A percentile compares a stretch with the other conserved stretches of the same genome.
phyloP scores from a whole-genome alignment of 1,284 basidiomycete genomes.

The Fistulinella cinereoalba region DNA sequence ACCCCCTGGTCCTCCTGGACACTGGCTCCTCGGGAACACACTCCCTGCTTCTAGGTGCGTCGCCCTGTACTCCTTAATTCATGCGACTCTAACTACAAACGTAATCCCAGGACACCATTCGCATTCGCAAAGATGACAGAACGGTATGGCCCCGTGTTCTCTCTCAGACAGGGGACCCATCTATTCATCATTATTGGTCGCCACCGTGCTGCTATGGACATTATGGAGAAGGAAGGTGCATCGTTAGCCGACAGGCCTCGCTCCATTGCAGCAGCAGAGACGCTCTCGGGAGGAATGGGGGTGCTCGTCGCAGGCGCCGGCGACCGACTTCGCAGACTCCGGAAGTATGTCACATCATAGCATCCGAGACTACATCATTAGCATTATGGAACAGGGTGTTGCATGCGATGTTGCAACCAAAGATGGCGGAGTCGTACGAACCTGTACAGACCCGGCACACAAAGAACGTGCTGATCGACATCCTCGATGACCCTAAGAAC shows the following conservation, averaged over 20 bases:
- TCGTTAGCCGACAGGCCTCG: conserved; percentile 25
- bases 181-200: conserved; percentile 17
- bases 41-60: conserved; percentile 15
- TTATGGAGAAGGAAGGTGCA: conserved; percentile 28
- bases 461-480: conserved; percentile 49
- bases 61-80: neutral
- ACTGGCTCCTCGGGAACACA: conserved; percentile 15
- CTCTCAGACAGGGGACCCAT: conserved; percentile 13
- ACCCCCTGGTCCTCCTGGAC: conserved; percentile 16
- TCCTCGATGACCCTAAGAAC: conserved; percentile 45
- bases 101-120: conserved; percentile 11
- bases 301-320: conserved; percentile 6
- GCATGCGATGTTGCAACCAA: conserved; percentile 52
- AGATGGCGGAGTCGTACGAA: conserved; percentile 44
- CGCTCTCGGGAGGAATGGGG: conserved; percentile 16
- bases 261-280: conserved; percentile 15
- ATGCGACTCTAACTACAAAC: too few relatives aligned
- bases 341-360: conserved; percentile 16
- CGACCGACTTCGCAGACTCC: conserved; percentile 9
- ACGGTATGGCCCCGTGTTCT: conserved; percentile 21
- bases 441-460: conserved; percentile 47
- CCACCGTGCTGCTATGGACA: conserved; percentile 18
- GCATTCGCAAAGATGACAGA: conserved; percentile 18
- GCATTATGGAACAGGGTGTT: conserved; percentile 48
- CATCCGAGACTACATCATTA: too few relatives aligned